phyloP scores from a whole-genome alignment of 1,139 yeast genomes.

The Pichia sp. region DNA sequence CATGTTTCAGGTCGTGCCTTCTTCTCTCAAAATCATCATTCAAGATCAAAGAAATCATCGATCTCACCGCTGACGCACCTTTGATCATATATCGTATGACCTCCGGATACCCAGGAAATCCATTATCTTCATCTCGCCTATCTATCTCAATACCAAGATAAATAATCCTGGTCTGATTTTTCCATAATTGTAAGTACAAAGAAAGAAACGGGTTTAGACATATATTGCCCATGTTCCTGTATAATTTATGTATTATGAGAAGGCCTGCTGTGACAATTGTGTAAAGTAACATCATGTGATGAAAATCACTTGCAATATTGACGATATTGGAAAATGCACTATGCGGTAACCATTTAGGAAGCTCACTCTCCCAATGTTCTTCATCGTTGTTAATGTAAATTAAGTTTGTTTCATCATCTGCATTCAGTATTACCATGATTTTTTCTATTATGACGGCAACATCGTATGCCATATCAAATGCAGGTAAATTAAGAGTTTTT shows the following conservation, averaged over 20 bases:
- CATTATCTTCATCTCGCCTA: constrained; percentile 48
- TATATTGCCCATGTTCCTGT: constrained; percentile 38
- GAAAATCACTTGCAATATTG: constrained; percentile 29
- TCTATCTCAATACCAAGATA: constrained; percentile 61
- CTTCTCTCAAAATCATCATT: constrained; percentile 41
- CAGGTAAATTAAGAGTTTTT: constrained; percentile 20
- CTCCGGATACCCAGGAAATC: constrained; percentile 34
- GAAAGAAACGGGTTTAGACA: constrained; percentile 59
- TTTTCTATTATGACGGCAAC: constrained; percentile 43
- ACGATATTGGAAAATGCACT: constrained; percentile 31
- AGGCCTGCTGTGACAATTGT: constrained; percentile 50
- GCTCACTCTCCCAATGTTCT: constrained; percentile 39
- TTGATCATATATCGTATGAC: constrained; percentile 46
- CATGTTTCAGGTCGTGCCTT: constrained; percentile 51
- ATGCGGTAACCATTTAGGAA: constrained; percentile 53
- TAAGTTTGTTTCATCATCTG: constrained; percentile 46
- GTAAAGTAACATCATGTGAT: constrained; percentile 46
- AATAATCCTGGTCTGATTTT: constrained; percentile 55
- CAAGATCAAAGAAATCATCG: constrained; percentile 56
- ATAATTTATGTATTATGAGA: constrained; percentile 50
- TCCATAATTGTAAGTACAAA: constrained; percentile 57
- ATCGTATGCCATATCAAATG: constrained; percentile 41
- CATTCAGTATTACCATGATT: constrained; percentile 41
- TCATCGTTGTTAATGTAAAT: constrained; percentile 45
- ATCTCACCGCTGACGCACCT: constrained; percentile 61